Conservation (phyloP, 2,329 filamentous ascomycete genomes). For the Exophiala mesophila region DNA sequence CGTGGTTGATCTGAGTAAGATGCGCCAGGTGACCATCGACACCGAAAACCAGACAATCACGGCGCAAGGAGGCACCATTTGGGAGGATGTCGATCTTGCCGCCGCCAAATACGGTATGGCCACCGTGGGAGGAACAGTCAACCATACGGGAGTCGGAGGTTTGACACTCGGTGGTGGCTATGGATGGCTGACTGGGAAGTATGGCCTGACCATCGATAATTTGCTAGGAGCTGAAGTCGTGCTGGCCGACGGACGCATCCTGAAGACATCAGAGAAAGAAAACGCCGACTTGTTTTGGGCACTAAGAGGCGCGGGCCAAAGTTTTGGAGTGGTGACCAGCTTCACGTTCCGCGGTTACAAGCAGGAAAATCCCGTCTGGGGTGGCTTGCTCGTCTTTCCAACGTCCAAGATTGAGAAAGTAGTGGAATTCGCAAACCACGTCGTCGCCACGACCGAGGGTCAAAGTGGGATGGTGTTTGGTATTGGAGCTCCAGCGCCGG, state of each 20-base stretch:
- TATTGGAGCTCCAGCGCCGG: slow-evolving; percentile 29
- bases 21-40: slow-evolving; percentile 50
- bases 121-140: slow-evolving; percentile 58
- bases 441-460: slow-evolving; percentile 26
- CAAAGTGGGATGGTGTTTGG: slow-evolving; percentile 20
- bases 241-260: slow-evolving; percentile 35
- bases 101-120: slow-evolving; percentile 50
- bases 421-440: slow-evolving; percentile 23
- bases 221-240: slow-evolving; percentile 36
- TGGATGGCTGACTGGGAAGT: slow-evolving; percentile 50
- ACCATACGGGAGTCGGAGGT: slow-evolving; percentile 58
- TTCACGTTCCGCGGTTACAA: slow-evolving; percentile 38
- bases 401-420: slow-evolving; percentile 21
- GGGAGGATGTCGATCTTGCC: slow-evolving; percentile 52
- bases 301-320: slow-evolving; percentile 38
- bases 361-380: slow-evolving; percentile 31
- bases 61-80: slow-evolving; percentile 49
- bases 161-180: slow-evolving; percentile 56
- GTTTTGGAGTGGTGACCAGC: slow-evolving; percentile 40
- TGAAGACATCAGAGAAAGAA: slow-evolving; percentile 32
- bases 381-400: slow-evolving; percentile 30
- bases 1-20: slow-evolving; percentile 51
- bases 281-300: slow-evolving; percentile 40
- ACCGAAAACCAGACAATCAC: slow-evolving; percentile 40
- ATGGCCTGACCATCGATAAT: slow-evolving; percentile 53